Evolutionary conservation across 2,329 filamentous ascomycete species (phyloP), one percentile per base, ranked within the genome.

Genomic region (Huntiella bhutanensis): DNA sequence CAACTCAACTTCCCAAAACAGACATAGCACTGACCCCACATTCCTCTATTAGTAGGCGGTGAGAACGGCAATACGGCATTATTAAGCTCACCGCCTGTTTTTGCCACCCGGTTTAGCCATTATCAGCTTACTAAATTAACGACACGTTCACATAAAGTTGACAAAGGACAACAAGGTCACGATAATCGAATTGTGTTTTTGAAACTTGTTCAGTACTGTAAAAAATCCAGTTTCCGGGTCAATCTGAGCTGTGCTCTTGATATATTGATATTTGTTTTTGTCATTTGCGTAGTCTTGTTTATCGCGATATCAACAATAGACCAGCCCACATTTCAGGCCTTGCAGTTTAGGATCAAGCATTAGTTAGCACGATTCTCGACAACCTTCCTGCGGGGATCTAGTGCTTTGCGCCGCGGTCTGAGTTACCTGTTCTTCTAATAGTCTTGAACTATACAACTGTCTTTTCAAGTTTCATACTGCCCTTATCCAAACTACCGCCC

Each of bases 41-140:
- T 33, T 39, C 15, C 22, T 4, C 16, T 16, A 22, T 12, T 11
- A n/a, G 43, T 19, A 45, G 19, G 43, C 43, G 43, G 43, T 39
- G 7, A 17, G 15, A 33, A 2, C 12, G 19, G 32, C 33, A 15
- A 8, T 33, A n/a, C 35, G 43, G 43, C 34, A 39, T 13, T 39
- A 39, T 15, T 4, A 32, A 4, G 12, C 22, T 45, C 34, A 45
- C 43, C 43, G 43, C 43, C 22, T 12, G 32, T 10, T 39, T 39
- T 16, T 11, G 41, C 43, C 35, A 22, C 22, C 22, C 13, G 32
- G 15, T 39, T 39, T 35, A 16, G 41, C 43, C 35, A 22, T 36
- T 36, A 38, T 42, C 32, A 44, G 47, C 34, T 42, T n/a, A 47
- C 22, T 16, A 44, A 39, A 41, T 49, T 49, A 49, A 49, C 47